Evolutionary conservation across 1,284 basidiomycete species (phyloP).

Genomic region (Ganoderma multipileum): DNA sequence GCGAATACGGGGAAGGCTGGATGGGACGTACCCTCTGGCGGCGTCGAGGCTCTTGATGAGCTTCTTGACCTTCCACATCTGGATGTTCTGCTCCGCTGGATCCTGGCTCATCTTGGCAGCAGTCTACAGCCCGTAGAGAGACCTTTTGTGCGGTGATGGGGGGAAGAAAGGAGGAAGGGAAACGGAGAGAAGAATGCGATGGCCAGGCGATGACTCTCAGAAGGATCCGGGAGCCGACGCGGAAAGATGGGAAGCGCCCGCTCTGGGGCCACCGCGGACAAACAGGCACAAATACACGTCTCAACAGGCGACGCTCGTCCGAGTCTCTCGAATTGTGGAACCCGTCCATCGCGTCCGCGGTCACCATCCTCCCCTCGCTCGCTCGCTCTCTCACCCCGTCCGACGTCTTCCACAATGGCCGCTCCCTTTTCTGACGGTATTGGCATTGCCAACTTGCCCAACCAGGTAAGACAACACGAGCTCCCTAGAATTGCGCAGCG

Average conservation of each 20-base stretch:
- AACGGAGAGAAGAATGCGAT: conserved; percentile 11
- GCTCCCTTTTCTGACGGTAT: conserved; percentile 66
- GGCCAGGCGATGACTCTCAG: background rate
- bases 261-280: conserved; percentile 23
- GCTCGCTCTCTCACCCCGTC: background rate
- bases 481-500: background rate
- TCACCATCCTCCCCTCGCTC: background rate
- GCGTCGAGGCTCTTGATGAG: conserved; percentile 95
- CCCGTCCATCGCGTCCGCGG: conserved; percentile 17
- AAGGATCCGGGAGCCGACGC: background rate
- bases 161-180: conserved; percentile 7
- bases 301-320: conserved; percentile 18
- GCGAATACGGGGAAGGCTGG: conserved; percentile 16
- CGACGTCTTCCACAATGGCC: conserved; percentile 22
- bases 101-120: conserved; percentile 74
- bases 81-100: conserved; percentile 85
- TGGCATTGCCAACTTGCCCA: conserved; percentile 94
- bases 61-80: conserved; percentile 99
- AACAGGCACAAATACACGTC: conserved; percentile 25
- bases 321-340: conserved; percentile 14
- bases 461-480: conserved; percentile 74
- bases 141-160: conserved; percentile 19
- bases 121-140: conserved; percentile 9
- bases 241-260: conserved; percentile 24
- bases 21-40: conserved; percentile 78